Percentiles rank a stretch among this genome's conserved stretches.
phyloP scores from a whole-genome alignment of 345 rosid species.

The Salix viminalis region DNA sequence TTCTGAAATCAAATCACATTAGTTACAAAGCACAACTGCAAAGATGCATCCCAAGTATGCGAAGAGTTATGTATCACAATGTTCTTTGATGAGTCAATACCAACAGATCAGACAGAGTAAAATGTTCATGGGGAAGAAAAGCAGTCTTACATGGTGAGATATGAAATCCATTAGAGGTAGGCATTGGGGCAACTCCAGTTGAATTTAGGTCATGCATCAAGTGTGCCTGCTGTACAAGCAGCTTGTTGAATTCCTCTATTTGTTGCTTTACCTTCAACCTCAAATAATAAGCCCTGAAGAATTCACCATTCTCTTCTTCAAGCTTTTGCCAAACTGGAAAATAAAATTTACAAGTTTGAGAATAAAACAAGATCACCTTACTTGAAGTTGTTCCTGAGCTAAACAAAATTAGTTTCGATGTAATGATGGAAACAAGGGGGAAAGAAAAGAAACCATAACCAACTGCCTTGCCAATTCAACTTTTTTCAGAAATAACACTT shows the following conservation, averaged over 20 bases:
- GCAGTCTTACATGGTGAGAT: conserved; percentile 58
- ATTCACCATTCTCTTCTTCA: conserved; percentile 91
- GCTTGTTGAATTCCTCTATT: conserved; percentile 83
- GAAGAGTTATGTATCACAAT: background rate
- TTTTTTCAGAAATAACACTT: background rate
- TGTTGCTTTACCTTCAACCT: conserved; percentile 90
- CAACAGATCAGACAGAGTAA: background rate
- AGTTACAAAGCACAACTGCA: background rate
- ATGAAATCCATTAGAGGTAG: conserved; percentile 75
- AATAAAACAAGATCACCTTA: background rate
- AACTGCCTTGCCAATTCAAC: background rate
- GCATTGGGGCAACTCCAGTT: conserved; percentile 48
- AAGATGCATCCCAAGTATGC: background rate
- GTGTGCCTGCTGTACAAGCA: conserved; percentile 85
- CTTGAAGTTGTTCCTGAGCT: background rate
- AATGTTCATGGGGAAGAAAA: background rate
- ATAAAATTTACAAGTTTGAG: conserved; percentile 3
- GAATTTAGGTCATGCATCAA: conserved; percentile 75
- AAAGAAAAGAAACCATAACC: background rate
- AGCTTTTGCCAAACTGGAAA: conserved; percentile 97
- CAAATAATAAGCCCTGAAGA: conserved; percentile 85
- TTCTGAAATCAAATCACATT: background rate
- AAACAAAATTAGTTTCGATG: background rate
- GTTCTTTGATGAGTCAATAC: background rate
- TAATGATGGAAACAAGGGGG: background rate